Base-by-base conservation (phyloP, 2,329 filamentous ascomycete species). In the Aureobasidium sp. region DNA sequence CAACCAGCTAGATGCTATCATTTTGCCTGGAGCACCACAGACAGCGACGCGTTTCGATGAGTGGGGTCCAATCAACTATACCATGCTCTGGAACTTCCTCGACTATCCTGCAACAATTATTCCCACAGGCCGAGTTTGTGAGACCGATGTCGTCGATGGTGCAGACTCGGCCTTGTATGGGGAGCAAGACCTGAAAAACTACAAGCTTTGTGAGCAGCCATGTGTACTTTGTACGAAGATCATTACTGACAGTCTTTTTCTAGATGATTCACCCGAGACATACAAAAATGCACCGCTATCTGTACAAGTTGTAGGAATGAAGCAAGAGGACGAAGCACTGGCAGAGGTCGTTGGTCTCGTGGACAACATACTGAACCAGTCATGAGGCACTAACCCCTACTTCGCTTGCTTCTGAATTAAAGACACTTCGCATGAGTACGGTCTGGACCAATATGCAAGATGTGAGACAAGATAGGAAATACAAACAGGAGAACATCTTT, bases 281-380 rank as follows among this genome's bases (percentile, higher is more conserved):
- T 83, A 80, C 64, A 67, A 71, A 17, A 79, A 78, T 63, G 77
- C 78, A 1, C 82, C 82, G 0, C 75, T 85, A 4, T 75, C 75
- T 13, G 67, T 85, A 63, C 82, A 85, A 67, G 68, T 85, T 26
- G 79, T 85, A 7, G 82, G 79, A 0, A 72, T 81, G 63, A 73
- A 78, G 51, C 78, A 79, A 62, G 77, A 82, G 50, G 83, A 85
- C 64, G 82, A 84, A 69, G 82, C 84, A 69, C 68, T 83, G 10
- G 66, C 78, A 8, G 71, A 72, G 32, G 73, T 61, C 24, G 50
- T 37, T 12, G 27, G 17, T 13, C 20, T 61, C n/a, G 59, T 61
- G 10, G 59, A 61, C 15, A n/a, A 13, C n/a, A 55, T 61, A 13
- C 24, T 61, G 17, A 55, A 52, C n/a, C 15, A 5, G 9, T 43